Evolutionary conservation across 2,329 filamentous ascomycete species (phyloP).

Genomic region (Corinectria fuckeliana): DNA sequence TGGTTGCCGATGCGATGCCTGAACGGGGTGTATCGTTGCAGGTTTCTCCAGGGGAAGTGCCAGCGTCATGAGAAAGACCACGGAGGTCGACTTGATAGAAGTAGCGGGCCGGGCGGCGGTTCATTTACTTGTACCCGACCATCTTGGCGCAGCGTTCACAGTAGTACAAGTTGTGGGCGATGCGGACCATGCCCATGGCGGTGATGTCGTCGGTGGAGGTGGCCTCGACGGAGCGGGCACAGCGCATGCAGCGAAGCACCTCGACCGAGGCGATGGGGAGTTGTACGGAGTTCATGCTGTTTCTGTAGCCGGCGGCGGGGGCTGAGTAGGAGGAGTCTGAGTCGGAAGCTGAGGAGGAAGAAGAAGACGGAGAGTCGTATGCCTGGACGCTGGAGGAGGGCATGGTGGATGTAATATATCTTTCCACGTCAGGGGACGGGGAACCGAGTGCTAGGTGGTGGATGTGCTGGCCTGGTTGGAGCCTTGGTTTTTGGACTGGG

Average conservation of each 20-base stretch:
- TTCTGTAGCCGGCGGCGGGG: conserved; percentile 46
- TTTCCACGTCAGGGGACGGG: conserved; percentile 10
- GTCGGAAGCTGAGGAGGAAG: conserved; percentile 32
- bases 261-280: conserved; percentile 60
- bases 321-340: conserved; percentile 35
- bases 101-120: conserved; percentile 2
- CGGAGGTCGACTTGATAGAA: conserved; percentile 10
- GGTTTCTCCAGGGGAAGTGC: conserved; percentile 5
- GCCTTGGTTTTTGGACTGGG: background rate
- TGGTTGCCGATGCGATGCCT: conserved; percentile 8
- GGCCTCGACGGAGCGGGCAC: conserved; percentile 64
- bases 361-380: conserved; percentile 34
- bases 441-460: background rate
- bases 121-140: conserved; percentile 65
- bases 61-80: conserved; percentile 4
- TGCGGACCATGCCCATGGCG: conserved; percentile 67
- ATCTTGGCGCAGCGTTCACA: conserved; percentile 69
- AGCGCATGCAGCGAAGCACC: conserved; percentile 68
- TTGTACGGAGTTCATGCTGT: conserved; percentile 57
- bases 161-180: conserved; percentile 71
- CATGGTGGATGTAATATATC: conserved; percentile 33
- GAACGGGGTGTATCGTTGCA: conserved; percentile 8
- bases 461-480: conserved; percentile 9
- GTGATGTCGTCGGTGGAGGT: conserved; percentile 65
- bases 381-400: conserved; percentile 27